Evolutionary conservation across 768 basidiomycete species (phyloP), one percentile per base, ranked within the genome.

Genomic region (Psilocybe azurescens): DNA sequence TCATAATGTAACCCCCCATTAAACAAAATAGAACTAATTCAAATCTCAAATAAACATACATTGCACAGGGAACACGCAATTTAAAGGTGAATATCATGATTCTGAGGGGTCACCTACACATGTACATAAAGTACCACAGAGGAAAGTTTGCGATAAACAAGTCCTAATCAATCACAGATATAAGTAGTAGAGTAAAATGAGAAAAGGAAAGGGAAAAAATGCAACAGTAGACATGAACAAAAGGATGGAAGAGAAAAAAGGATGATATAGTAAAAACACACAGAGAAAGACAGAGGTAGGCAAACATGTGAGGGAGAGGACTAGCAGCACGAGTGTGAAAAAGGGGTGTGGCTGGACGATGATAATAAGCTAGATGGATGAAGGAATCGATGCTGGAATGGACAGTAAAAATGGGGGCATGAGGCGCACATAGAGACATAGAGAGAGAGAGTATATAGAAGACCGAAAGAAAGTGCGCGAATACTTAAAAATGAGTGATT

Each of bases 91-190:
- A 55, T 49, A 55, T 38, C 57, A 56, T 58, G 49, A 56, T 62
- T 64, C 62, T 63, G 61, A 51, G 62, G 59, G 60, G 57, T 16
- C 14, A 44, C 41, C 41, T 44, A 44, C 41, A 65, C 64, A 65
- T 65, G 66, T 69, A 71, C 65, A 71, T 65, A 44, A 44, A 11
- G 41, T 44, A 61, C 63, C 65, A 48, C 64, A 66, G 62, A 63
- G 48, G 41, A 44, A 44, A 44, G 41, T 44, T 44, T 44, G 66
- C 65, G 57, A 61, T 44, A 56, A 64, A 61, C 62, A 64, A 64
- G 67, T 68, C 67, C 64, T 65, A 63, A 61, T 63, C 65, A 67
- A 64, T 67, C 65, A 58, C 61, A 66, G 52, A 54, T 49, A 58
- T 53, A 66, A 58, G 62, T 58, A 64, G 59, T 61, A 60, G 59